Evolutionary conservation across 2,329 filamentous ascomycete species (phyloP).

Genomic region (Cladosporium sp.): DNA sequence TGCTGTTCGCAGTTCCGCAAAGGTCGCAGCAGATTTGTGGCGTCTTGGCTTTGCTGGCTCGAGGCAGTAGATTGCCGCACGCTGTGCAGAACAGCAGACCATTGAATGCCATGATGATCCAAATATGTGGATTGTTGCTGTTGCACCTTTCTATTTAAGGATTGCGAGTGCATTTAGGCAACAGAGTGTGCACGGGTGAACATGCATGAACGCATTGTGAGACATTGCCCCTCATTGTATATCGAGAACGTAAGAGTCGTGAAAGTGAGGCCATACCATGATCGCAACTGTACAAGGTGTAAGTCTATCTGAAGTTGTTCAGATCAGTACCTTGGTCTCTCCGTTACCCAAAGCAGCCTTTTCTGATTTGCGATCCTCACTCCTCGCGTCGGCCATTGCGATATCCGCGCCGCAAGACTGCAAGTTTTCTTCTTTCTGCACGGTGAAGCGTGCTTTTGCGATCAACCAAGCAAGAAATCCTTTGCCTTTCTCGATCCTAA

Average conservation of each 20-base stretch:
- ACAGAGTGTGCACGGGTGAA: neutral
- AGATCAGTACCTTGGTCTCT: conserved; percentile 6
- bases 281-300: no score
- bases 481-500: neutral
- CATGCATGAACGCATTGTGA: neutral
- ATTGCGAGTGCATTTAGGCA: no score
- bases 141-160: no score
- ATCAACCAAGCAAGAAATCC: conserved; percentile 9
- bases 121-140: no score
- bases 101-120: conserved; percentile 67
- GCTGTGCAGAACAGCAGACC: conserved; percentile 85
- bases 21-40: conserved; percentile 74
- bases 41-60: conserved; percentile 68
- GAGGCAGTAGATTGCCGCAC: conserved; percentile 80
- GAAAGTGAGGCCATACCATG: no score
- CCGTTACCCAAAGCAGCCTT: neutral
- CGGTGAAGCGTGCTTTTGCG: neutral
- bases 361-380: neutral
- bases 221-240: neutral
- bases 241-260: no score
- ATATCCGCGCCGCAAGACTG: neutral
- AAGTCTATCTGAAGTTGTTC: neutral
- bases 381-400: no score
- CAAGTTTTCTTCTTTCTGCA: neutral
- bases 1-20: conserved; percentile 77